Evolutionary conservation across 1,139 yeast species (phyloP), one percentile per base, ranked within the genome.

Genomic region (Trichomonascaceae sp.): DNA sequence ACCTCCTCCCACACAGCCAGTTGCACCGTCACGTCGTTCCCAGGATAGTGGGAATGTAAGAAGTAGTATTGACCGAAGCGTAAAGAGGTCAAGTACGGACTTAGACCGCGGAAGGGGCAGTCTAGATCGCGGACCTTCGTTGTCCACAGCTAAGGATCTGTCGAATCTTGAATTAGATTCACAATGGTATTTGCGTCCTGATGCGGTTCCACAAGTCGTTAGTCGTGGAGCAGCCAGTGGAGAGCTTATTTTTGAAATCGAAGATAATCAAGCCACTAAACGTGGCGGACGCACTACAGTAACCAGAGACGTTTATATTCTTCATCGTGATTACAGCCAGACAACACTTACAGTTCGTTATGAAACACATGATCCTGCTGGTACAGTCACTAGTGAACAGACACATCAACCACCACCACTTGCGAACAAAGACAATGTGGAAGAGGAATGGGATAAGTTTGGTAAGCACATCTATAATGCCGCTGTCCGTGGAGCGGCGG

Each of bases 271-370:
- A 18, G 71, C 84, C 13, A 62, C 63, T 15, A 86, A 85, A 64
- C 80, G 96, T 60, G 82, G 82, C 12, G 81, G 81, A 22, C 57
- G 66, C 39, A 73, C 79, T 47, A 69, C 82, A 50, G 70, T 76
- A 6, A 76, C 80, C 57, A 77, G 85, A 55, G 93, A 87, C 60
- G 83, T 85, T 61, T 89, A 88, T 67, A 76, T 90, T 17, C 70
- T 90, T 48, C 86, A 84, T 66, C 82, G 80, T 58, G 95, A 87
- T 66, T 82, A 85, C 60, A 80, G 93, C 1, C 90, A 86, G 63
- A 74, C 85, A 17, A 70, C 79, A 0, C 70, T 87, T 60, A 65
- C 72, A 3, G 73, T 82, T 8, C 76, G 78, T 47, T 88, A 75
- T 64, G 84, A 84, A 51, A 63, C 68, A 18, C 72, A 74, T 24